These are phyloP conservation scores for Pestalotiopsis sp. DNA, from an alignment of 2,329 filamentous ascomycete genomes.

Conservation along the genomic window DNA sequence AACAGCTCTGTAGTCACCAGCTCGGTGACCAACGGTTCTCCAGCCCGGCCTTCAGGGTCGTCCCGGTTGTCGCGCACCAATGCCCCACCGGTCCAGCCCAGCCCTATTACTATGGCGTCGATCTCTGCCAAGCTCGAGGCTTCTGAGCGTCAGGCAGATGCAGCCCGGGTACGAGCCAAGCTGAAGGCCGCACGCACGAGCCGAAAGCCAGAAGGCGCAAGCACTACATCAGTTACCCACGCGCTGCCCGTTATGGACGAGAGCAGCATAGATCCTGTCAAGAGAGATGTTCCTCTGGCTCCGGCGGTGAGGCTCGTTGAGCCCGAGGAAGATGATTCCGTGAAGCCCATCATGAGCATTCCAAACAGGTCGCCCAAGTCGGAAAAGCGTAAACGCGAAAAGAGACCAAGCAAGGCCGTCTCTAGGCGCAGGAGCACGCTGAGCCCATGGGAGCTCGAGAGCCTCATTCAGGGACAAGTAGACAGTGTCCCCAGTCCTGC, in stretches of 20 bases:
- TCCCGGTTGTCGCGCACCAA: conserved; percentile 39
- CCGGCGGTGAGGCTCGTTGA: conserved; percentile 7
- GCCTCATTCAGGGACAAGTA: conserved; percentile 60
- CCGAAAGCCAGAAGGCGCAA: conserved; percentile 19
- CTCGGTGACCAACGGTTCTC: conserved; percentile 20
- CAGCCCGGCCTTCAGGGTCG: conserved; percentile 33
- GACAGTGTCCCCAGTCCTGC: conserved; percentile 30
- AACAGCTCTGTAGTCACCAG: background rate
- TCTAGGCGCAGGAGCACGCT: conserved; percentile 74
- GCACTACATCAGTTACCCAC: conserved; percentile 30
- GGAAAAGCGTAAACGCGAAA: conserved; percentile 52
- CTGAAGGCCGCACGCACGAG: conserved; percentile 53
- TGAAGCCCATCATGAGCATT: conserved; percentile 1
- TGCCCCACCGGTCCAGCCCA: conserved; percentile 48
- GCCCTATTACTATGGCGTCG: conserved; percentile 61
- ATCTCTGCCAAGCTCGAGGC: conserved; percentile 68
- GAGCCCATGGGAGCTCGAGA: conserved; percentile 74
- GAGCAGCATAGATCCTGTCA: conserved; percentile 27
- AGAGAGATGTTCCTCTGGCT: conserved; percentile 18
- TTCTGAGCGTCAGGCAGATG: conserved; percentile 65
- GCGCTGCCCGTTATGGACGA: conserved; percentile 17
- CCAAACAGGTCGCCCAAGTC: background rate
- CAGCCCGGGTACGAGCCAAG: conserved; percentile 64
- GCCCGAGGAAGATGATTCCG: conserved; percentile 13
- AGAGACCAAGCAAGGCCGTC: conserved; percentile 55